These are phyloP conservation scores for Tinospora cordifolia DNA, from an alignment of 164 flowering plant genomes.

Conservation along the genomic window DNA sequence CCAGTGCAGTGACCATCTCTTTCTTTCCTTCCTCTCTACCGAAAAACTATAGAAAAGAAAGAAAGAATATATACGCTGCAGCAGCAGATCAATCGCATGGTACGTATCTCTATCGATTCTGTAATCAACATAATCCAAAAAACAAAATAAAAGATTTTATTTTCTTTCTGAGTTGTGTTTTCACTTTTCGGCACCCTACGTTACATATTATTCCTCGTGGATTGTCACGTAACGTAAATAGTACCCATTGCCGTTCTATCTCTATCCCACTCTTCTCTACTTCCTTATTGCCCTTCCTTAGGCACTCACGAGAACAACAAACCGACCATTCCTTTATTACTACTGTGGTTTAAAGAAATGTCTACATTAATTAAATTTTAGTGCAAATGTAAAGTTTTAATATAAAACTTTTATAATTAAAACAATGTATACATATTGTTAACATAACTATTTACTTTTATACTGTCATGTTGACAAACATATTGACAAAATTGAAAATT, in stretches of 20 bases:
- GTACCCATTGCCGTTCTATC: no score
- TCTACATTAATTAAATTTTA: no score
- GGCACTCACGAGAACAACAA: background rate
- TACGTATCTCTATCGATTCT: slow-evolving; percentile 21
- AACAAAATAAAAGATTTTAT: slow-evolving; percentile 4
- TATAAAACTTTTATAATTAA: no score
- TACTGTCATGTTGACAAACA: no score
- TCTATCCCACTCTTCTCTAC: background rate
- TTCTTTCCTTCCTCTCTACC: background rate
- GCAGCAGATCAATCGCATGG: slow-evolving; percentile 13
- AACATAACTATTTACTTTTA: no score
- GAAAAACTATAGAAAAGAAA: background rate
- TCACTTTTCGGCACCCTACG: background rate
- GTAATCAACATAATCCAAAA: slow-evolving; percentile 13
- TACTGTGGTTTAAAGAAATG: background rate
- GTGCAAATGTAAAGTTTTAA: no score
- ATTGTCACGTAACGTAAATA: no score
- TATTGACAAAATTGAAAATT: no score
- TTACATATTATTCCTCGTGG: background rate
- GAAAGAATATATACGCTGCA: slow-evolving; percentile 19
- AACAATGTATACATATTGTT: no score
- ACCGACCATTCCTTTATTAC: background rate
- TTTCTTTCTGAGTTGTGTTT: background rate
- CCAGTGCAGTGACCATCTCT: background rate
- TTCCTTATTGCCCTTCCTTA: no score